Evolutionary conservation across 2,329 filamentous ascomycete genomes (phyloP), one percentile per base, ranked within the genome.

Genomic region (Penicillium sp.): DNA sequence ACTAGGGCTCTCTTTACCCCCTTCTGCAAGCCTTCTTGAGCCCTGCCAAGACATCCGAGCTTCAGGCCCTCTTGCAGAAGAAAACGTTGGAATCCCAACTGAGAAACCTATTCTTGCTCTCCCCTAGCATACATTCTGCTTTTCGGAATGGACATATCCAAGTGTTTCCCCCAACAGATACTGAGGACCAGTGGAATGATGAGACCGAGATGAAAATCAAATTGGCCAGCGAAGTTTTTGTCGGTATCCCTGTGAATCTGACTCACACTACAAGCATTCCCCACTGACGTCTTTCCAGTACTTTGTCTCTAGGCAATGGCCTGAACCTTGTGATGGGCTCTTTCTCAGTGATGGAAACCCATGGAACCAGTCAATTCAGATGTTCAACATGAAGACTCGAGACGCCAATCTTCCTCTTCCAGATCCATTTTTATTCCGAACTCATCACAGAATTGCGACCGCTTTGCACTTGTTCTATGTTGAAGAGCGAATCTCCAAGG

Each of bases 351-450:
- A 39, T 33, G 36, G 36, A 4, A 36, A 18, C 25, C 33, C 8
- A 21, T 44, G 36, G 36, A 10, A 44, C 7, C 10, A 10, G 10
- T 3, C 16, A 15, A 36, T 25, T 21, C 27, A 44, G 13, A 39
- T 39, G 33, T 44, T 40, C 28, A 27, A n/a, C 25, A 27, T 27
- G 25, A 13, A 27, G 14, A 27, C 26, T 4, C 19, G 27, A 6
- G 17, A 28, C 28, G 4, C 33, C 28, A 21, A 29, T 21, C 26
- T 18, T 13, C 20, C 33, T 30, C 38, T 45, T 17, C 43, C 43
- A 21, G 30, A 41, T 32, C 37, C 34, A 19, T 38, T 44, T 34
- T 23, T 47, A 6, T 26, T 52, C 14, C 28, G 37, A 25, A 29
- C 31, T 1, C 48, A 51, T 26, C 19, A 15, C 6, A 32, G 46